Base-by-base conservation (phyloP, 2,329 filamentous ascomycete species). In the Aspergillus clavatus region DNA sequence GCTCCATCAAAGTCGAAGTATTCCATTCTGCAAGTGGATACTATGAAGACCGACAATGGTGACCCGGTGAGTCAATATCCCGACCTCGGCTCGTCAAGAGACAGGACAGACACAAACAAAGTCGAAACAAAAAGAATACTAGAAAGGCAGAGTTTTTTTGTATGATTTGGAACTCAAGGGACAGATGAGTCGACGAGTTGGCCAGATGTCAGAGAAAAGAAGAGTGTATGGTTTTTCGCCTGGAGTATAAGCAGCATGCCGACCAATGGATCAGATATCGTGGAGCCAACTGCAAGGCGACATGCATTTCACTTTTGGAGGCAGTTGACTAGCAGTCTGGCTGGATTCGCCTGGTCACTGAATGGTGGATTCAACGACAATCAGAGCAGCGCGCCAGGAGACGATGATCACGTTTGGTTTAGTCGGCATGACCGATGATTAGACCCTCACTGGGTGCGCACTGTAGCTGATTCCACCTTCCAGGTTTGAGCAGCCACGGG, bases 1-100 rank as follows among this genome's bases (percentile, higher is more conserved):
- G 71, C 71, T 45, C 69, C 66, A 48, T 73, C 69, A 48, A 74
- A 73, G 48, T 74, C 64, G 51, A 74, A 74, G 57, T 72, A 74
- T 54, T 73, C 71, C 71, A 74, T 72, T 27, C n/a, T 36, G 54
- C 33, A 18, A 12, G 14, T 36, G n/a, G 18, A 27, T 38, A 14
- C 10, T 29, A 35, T 27, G 23, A 24, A 19, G n/a, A 21, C 16
- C 31, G 27, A 43, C 19, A 38, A 14, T 18, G 10, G 19, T 35
- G 31, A 14, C 31, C 14, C 19, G 12, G 23, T 38, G 14, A 19
- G 23, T 8, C 18, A 22, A 16, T 22, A 21, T 23, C 5, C 23
- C 19, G 42, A 37, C 16, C 10, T 35, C 18, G 18, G 14, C 4
- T 18, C 10, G 14, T 12, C 16, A 16, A 35, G 31, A 21, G 16